These are phyloP conservation scores for Chenopodium suecicum DNA, from an alignment of 148 eudicot species.

Conservation along the genomic window DNA sequence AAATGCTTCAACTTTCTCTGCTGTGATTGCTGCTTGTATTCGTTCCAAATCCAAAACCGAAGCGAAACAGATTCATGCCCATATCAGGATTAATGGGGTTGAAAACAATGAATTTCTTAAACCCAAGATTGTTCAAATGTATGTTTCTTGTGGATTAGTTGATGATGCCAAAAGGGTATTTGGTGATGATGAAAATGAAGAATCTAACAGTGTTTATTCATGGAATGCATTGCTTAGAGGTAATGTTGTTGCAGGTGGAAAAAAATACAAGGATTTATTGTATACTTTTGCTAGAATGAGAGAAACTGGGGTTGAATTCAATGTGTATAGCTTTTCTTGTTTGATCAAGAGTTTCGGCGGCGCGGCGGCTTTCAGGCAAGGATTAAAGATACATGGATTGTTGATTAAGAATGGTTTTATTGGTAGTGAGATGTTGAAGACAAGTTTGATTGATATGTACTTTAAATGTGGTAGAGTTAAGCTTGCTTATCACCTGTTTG, in stretches of 20 bases:
- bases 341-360: slow-evolving; percentile 88
- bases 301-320: slow-evolving; percentile 66
- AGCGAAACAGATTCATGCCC: slow-evolving; percentile 56
- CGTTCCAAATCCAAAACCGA: slow-evolving; percentile 40
- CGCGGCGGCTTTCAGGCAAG: slow-evolving; percentile 54
- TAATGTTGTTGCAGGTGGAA: slow-evolving; percentile 61
- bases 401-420: slow-evolving; percentile 79
- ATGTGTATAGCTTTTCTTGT: slow-evolving; percentile 77
- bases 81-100: slow-evolving; percentile 61
- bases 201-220: slow-evolving; percentile 49
- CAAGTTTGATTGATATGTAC: slow-evolving; percentile 84
- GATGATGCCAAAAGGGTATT: slow-evolving; percentile 64
- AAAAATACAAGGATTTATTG: slow-evolving; percentile 45
- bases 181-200: slow-evolving; percentile 40
- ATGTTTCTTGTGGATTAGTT: slow-evolving; percentile 60
- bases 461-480: slow-evolving; percentile 81
- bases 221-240: slow-evolving; percentile 96
- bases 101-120: slow-evolving; percentile 66
- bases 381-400: slow-evolving; percentile 64
- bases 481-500: slow-evolving; percentile 64
- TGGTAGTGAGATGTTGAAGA: slow-evolving; percentile 47
- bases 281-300: slow-evolving; percentile 53
- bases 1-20: slow-evolving; percentile 70
- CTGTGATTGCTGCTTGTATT: slow-evolving; percentile 53
- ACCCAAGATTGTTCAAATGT: slow-evolving; percentile 70